Evolutionary conservation across 2,329 filamentous ascomycete species (phyloP), one percentile per base, ranked within the genome.

Genomic region (Alternaria gaisen): DNA sequence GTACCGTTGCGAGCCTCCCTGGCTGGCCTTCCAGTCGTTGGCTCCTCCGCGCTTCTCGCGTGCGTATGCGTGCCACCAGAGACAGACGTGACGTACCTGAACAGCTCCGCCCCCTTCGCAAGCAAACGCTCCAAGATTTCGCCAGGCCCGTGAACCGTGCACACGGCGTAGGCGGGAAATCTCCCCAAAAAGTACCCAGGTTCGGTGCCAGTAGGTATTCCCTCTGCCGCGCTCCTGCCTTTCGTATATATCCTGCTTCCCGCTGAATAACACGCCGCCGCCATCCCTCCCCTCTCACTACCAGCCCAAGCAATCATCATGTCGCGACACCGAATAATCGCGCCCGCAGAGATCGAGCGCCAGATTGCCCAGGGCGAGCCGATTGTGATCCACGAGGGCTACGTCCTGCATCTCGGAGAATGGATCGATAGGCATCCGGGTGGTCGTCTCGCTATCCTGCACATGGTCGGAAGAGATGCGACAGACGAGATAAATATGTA

Each of bases 391-490:
- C 83, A 83, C 65, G 82, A 88, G 46, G 86, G 85, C 44, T 69
- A 79, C 53, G 83, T 86, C 16, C 78, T 89, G 66, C 80, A 82
- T 57, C 83, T 89, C 38, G 85, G 87, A 68, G 77, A 80, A 43
- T 90, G 87, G 87, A 81, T 88, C 66, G 73, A 83, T 56, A 82
- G 78, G 57, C 87, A 89, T 68, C 87, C 87, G 0, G 87, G 87
- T 20, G 87, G 87, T 32, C 78, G 80, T 14, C 77, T 89, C 26
- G 85, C 86, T 20, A 87, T 89, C 62, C 72, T 85, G 64, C 87
- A 89, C 77, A 88, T 87, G 85, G 83, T 87, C 4, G 86, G 86
- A 56, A 82, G 81, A 73, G 86, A 88, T 76, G 85, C 86, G 24
- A 86, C 85, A 20, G 84, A 87, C 69, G 85, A 88, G 71, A 87